A percentile compares a stretch with the other conserved stretches of the same genome.
Evolutionary conservation across 768 basidiomycete species (phyloP).

Genomic region (Cystobasidium onofrii): DNA sequence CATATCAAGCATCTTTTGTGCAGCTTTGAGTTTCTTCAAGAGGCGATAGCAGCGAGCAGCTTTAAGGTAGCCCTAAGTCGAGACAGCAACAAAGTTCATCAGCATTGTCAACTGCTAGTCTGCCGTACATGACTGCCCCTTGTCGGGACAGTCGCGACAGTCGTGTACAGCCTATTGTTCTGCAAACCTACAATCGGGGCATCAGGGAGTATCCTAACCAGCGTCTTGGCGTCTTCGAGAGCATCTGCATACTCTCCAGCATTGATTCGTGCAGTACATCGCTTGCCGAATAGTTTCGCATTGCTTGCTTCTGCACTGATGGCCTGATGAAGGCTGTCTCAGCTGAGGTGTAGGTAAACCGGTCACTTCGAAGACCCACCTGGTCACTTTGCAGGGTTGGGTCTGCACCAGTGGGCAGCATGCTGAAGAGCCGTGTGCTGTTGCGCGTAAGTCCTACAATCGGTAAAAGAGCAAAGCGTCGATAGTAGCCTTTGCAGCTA

Average conservation of each 20-base stretch:
- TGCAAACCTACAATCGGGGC: constrained; percentile 12
- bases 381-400: neutral
- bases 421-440: too few relatives aligned
- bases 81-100: neutral
- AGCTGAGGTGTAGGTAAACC: neutral
- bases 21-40: neutral
- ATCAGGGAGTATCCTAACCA: constrained; percentile 15
- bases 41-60: constrained; percentile 28
- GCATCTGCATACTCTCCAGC: neutral
- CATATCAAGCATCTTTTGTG: constrained; percentile 25
- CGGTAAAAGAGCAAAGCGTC: too few relatives aligned
- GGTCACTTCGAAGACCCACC: neutral
- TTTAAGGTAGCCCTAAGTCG: constrained; percentile 22
- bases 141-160: neutral
- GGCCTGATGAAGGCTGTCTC: neutral
- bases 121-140: neutral
- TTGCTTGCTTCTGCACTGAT: neutral
- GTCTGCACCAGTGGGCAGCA: neutral
- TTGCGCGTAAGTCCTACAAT: too few relatives aligned
- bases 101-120: neutral
- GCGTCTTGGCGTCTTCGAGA: neutral
- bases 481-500: too few relatives aligned
- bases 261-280: constrained; percentile 25
- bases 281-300: constrained; percentile 18
- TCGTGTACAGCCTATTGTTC: neutral